Evolutionary conservation across 495 filamentous ascomycete species (phyloP), one percentile per base, ranked within the genome.

Genomic region (Aspergillus ellipticus): DNA sequence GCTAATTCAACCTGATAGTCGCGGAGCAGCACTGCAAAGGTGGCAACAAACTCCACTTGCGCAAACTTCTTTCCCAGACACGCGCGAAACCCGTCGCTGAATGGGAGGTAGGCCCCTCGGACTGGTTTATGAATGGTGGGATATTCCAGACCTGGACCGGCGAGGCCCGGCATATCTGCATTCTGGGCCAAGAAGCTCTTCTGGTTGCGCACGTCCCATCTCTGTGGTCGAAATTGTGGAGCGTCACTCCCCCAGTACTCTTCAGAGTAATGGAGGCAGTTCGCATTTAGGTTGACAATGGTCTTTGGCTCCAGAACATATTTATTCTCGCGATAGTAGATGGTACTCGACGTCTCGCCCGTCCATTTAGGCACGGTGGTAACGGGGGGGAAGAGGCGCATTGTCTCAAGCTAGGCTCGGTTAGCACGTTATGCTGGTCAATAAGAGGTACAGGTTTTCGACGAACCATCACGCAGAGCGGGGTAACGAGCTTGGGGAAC

Each of bases 31-130:
- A 82, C 78, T 1, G 85, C 79, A 19, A 93, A 62, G 17, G 80
- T 83, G 0, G 82, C 83, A n/a, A 86, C 74, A 57, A 92, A 72
- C 67, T 93, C 86, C 17, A 90, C 87, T 65, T 90, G 85, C 0
- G 88, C 85, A 51, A 93, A 88, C 33, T 86, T 81, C 20, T 83
- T 75, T 10, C 89, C 89, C 19, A 90, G 68, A 62, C 90, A 93
- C 6, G 83, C 82, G 10, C 89, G 79, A 29, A 79, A 72, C 2
- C 90, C 89, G 22, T 89, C 87, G 46, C 82, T 85, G 68, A 91
- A 93, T 0, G 90, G 86, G 13, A 91, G 71, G 60, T 79, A 92
- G 2, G 83, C 76, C 2, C 87, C 87, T n/a, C 80, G 74, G 0
- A 75, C 72, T 0, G 86, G 86, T 20, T 78, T 71, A 81, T 87